These are phyloP conservation scores for Talinum fruticosum DNA, from an alignment of 148 eudicot genomes.

Conservation along the genomic window DNA sequence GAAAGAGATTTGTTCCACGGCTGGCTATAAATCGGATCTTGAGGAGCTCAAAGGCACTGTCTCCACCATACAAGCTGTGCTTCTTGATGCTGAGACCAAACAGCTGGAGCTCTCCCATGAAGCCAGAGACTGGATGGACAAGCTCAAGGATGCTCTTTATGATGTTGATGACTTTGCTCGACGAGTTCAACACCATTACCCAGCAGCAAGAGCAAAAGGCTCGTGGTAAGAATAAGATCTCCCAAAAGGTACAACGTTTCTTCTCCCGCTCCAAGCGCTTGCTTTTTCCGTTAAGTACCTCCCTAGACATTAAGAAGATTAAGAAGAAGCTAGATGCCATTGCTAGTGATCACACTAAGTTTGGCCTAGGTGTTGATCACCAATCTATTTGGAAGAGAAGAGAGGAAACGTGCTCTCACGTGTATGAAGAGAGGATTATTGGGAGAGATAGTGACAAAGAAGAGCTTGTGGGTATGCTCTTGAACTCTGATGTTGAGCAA, in stretches of 20 bases:
- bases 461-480: neutral
- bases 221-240: neutral
- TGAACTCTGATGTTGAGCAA: neutral
- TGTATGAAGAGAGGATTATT: neutral
- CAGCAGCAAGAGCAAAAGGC: neutral
- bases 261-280: neutral
- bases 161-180: conserved; percentile 12
- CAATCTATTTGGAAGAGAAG: neutral
- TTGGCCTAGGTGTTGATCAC: neutral
- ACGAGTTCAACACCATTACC: neutral
- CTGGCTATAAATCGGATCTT: neutral
- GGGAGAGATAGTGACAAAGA: neutral
- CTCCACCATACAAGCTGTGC: neutral
- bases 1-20: neutral
- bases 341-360: neutral
- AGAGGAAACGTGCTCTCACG: neutral
- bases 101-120: neutral
- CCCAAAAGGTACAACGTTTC: neutral
- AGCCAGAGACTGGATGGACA: neutral
- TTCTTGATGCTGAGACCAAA: neutral
- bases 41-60: neutral
- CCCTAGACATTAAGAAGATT: neutral
- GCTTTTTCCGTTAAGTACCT: neutral
- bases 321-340: neutral
- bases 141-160: conserved; percentile 9